A percentile compares a stretch with the other conserved stretches of the same genome.
phyloP scores from a whole-genome alignment of 1,139 yeast species.

The Blastobotrys proliferans region DNA sequence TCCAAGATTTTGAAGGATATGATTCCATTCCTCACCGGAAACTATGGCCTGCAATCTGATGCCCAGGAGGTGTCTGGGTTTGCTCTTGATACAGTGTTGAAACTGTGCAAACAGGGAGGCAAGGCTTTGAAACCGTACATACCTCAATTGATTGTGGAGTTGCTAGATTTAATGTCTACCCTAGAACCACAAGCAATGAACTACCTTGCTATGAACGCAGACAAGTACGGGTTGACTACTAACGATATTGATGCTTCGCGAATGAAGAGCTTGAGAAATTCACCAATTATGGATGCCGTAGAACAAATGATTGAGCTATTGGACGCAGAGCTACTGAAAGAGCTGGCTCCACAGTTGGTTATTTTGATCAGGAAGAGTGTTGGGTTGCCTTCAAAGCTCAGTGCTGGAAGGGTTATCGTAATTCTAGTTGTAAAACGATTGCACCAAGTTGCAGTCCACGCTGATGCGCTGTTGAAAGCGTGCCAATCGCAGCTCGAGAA shows the following conservation, averaged over 20 bases:
- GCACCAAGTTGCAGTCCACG: constrained; percentile 53
- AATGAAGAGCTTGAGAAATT: constrained; percentile 64
- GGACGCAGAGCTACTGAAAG: constrained; percentile 41
- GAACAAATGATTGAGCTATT: constrained; percentile 57
- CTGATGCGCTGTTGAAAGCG: constrained; percentile 57
- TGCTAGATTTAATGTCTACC: constrained; percentile 72
- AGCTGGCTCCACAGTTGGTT: constrained; percentile 47
- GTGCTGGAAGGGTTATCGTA: constrained; percentile 75
- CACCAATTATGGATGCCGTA: constrained; percentile 88
- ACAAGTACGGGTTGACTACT: constrained; percentile 70
- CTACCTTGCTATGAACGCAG: constrained; percentile 82
- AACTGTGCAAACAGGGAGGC: constrained; percentile 62
- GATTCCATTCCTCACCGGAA: constrained; percentile 77
- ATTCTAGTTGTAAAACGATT: constrained; percentile 56
- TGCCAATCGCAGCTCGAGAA: constrained; percentile 61
- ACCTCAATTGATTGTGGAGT: constrained; percentile 63
- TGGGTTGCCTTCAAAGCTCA: constrained; percentile 89
- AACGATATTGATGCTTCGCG: constrained; percentile 76
- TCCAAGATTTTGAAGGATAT: constrained; percentile 53
- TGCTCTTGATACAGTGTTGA: constrained; percentile 68
- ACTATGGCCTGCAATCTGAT: constrained; percentile 74
- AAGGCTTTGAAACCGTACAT: constrained; percentile 61
- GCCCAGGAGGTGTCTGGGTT: constrained; percentile 80
- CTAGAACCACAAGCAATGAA: constrained; percentile 89
- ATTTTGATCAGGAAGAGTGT: constrained; percentile 61